phyloP scores from a whole-genome alignment of 768 basidiomycete genomes.

The Leucocoprinus birnbaumii region DNA sequence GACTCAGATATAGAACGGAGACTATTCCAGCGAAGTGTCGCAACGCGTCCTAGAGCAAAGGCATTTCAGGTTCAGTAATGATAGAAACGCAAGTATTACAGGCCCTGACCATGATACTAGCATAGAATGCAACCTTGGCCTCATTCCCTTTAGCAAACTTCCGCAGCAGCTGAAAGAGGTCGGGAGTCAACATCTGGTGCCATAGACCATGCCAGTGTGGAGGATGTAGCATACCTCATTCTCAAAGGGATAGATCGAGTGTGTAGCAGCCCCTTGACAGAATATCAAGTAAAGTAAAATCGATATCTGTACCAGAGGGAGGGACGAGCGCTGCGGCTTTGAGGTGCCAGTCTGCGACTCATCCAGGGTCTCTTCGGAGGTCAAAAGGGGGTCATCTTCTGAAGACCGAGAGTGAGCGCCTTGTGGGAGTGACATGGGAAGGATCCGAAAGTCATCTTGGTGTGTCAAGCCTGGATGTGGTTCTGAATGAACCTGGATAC shows the following conservation, averaged over 20 bases:
- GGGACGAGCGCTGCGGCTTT: neutral
- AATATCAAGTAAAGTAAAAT: slow-evolving; percentile 38
- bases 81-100: neutral
- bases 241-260: slow-evolving; percentile 53
- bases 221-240: slow-evolving; percentile 34
- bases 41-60: slow-evolving; percentile 41
- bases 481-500: too few species aligned
- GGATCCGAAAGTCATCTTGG: too few species aligned
- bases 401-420: too few species aligned
- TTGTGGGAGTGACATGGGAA: too few species aligned
- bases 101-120: slow-evolving; percentile 39
- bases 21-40: slow-evolving; percentile 49
- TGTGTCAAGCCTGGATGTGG: too few species aligned
- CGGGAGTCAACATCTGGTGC: too few species aligned
- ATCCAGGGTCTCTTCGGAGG: too few species aligned
- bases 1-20: slow-evolving; percentile 50
- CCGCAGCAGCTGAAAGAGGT: slow-evolving; percentile 27
- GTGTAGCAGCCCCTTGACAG: slow-evolving; percentile 44
- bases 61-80: too few species aligned
- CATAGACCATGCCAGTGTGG: slow-evolving; percentile 25
- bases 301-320: slow-evolving; percentile 28
- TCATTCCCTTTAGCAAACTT: slow-evolving; percentile 48
- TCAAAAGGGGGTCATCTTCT: too few species aligned
- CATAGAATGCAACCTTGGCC: slow-evolving; percentile 53
- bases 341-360: too few species aligned